Percentiles rank a stretch among this genome's conserved stretches.
Conservation (phyloP, 2,329 filamentous ascomycete genomes). For the Stachybotrys echinatus region DNA sequence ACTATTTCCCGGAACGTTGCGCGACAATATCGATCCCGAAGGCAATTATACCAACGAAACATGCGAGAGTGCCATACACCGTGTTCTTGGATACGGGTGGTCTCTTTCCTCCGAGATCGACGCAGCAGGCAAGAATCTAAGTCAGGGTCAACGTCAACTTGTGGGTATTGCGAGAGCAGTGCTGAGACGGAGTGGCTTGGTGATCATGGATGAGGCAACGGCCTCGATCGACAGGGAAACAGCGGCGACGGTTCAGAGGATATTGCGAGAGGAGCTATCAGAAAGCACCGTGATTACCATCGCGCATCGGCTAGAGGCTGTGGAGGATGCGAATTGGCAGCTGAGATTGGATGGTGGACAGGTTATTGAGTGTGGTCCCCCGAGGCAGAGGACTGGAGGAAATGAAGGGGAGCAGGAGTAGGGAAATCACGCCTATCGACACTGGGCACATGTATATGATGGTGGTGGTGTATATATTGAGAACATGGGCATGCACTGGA, state of each 20-base stretch:
- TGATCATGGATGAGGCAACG: slow-evolving; percentile 61
- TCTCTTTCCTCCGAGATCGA: slow-evolving; percentile 47
- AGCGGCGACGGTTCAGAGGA: slow-evolving; percentile 51
- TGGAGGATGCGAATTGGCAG: slow-evolving; percentile 52
- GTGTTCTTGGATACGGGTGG: slow-evolving; percentile 51
- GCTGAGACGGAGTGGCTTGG: slow-evolving; percentile 52
- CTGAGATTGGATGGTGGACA: slow-evolving; percentile 46
- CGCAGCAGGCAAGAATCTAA: slow-evolving; percentile 55
- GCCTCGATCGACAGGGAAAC: slow-evolving; percentile 58
- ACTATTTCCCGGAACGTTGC: slow-evolving; percentile 52
- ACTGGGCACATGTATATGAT: background rate
- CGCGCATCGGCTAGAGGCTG: slow-evolving; percentile 60
- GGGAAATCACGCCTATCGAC: background rate
- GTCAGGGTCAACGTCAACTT: slow-evolving; percentile 58
- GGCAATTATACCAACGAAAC: slow-evolving; percentile 48
- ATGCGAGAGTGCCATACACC: slow-evolving; percentile 46
- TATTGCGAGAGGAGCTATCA: slow-evolving; percentile 49
- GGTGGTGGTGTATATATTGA: no score
- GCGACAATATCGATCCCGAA: slow-evolving; percentile 65
- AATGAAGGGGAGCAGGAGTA: background rate
- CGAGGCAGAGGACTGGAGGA: slow-evolving; percentile 8
- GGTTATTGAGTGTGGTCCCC: slow-evolving; percentile 44
- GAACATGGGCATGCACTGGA: no score
- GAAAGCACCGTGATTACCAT: slow-evolving; percentile 60
- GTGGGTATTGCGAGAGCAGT: slow-evolving; percentile 56